Base-by-base conservation (phyloP, 2,329 filamentous ascomycete species). In the Penicillium sp. region DNA sequence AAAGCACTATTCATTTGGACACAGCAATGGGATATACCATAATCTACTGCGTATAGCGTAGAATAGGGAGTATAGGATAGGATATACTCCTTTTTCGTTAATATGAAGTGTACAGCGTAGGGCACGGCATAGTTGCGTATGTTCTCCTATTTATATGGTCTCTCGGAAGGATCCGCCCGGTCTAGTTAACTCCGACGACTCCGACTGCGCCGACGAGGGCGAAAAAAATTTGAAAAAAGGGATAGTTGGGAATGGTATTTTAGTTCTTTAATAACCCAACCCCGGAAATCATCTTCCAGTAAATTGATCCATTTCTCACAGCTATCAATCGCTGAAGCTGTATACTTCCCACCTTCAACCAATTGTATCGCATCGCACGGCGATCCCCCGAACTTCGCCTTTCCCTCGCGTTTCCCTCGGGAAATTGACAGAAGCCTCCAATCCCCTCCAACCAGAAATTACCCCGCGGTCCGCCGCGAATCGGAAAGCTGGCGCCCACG, bases 401-500 rank as follows among this genome's bases (percentile, higher is more conserved):
- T 20, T 20, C 18, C 47, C 37, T 48, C 36, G 47, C 48, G 40
- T 57, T 57, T 55, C 47, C 55, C 57, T 55, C 51, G 55, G 57
- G 55, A 55, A 57, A 57, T 44, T 50, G 42, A 49, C 44, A 46
- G n/a, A n/a, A 42, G 46, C 47, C 27, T 32, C 42, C 52, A 49
- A 52, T 34, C 44, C 24, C 39, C 41, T 44, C 40, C 24, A 42
- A 3, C 46, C 42, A 37, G 38, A 49, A 40, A n/a, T 27, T 48
- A 52, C 65, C 62, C 58, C 59, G 62, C 56, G 60, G 64, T 59
- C 52, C 62, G 63, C 61, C 55, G 56, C 52, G 40, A 47, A 63
- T 64, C 66, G 65, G 66, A 69, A 72, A 63, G 51, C 70, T 75
- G 72, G 74, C 75, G 64, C 61, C 67, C 60, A 72, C 72, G 63